Conservation (phyloP, 148 eudicot genomes). For the Gaultheria prostrata region DNA sequence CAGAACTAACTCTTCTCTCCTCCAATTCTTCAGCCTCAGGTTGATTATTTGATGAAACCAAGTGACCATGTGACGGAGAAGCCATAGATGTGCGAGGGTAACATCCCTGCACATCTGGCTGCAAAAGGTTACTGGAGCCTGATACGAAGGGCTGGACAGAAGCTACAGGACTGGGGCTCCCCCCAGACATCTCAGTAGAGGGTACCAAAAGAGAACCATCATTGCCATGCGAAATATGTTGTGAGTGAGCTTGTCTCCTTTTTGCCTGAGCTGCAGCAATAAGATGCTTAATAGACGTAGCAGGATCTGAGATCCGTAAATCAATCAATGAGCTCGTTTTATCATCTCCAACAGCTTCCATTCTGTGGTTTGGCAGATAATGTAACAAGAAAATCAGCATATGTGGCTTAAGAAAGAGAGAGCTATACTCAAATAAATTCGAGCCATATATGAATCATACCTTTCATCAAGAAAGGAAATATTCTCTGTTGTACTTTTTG, state of each 20-base stretch:
- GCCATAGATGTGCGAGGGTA: slow-evolving; percentile 33
- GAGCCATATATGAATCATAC: slow-evolving; percentile 31
- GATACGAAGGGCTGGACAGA: slow-evolving; percentile 34
- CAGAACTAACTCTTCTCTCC: slow-evolving; percentile 58
- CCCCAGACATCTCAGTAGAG: slow-evolving; percentile 29
- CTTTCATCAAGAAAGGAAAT: slow-evolving; percentile 43
- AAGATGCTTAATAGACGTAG: slow-evolving; percentile 65
- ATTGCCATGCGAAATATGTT: slow-evolving; percentile 36
- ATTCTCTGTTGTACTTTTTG: slow-evolving; percentile 36
- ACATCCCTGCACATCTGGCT: slow-evolving; percentile 35
- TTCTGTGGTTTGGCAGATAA: slow-evolving; percentile 35
- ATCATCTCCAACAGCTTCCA: slow-evolving; percentile 41
- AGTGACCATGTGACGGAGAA: slow-evolving; percentile 46
- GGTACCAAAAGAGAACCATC: slow-evolving; percentile 25
- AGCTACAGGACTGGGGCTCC: slow-evolving; percentile 49
- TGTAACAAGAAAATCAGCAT: slow-evolving; percentile 11
- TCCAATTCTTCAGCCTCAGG: slow-evolving; percentile 53
- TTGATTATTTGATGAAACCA: slow-evolving; percentile 30
- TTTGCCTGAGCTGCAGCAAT: slow-evolving; percentile 97
- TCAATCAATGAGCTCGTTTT: slow-evolving; percentile 39
- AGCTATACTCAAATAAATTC: neutral
- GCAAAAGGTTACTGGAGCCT: slow-evolving; percentile 37
- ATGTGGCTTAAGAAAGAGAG: neutral
- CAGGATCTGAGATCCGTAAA: slow-evolving; percentile 48
- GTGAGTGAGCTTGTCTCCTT: slow-evolving; percentile 64